Base-by-base conservation (phyloP, 2,329 filamentous ascomycete genomes). In the Polytolypa hystricis region DNA sequence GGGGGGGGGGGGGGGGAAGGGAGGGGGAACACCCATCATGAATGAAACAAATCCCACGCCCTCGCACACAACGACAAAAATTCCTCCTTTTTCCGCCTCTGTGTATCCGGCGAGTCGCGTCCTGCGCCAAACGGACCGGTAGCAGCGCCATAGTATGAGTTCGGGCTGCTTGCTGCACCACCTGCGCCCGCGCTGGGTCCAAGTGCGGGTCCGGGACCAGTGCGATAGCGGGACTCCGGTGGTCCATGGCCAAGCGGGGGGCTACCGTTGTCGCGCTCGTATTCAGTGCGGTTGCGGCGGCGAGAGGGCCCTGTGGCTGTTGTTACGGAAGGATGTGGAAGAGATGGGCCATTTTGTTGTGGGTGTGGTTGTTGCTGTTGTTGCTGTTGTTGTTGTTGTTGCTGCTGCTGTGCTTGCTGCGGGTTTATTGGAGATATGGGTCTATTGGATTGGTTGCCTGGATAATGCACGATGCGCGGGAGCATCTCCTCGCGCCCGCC, bases 31-130 rank as follows among this genome's bases (percentile, higher is more conserved):
- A 12, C 19, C 12, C 19, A 26, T 74, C 65, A 95, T 43, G 86
- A 94, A 66, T 96, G 91, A 62, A 96, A 94, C 18, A 98, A 63
- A 64, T 98, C 91, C 91, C 91, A 98, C 6, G 91, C 91, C 52
- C 84, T 72, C 48, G 84, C 78, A 57, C 89, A 95, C 33, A 96
- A 66, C 38, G 74, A 69, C 45, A 98, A 67, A 54, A 98, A 98
- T 57, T 94, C 85, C 29, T 94, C 86, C 56, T 86, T 86, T 75
- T 96, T 96, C 53, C 74, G 79, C 49, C 76, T 72, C 57, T 84
- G 80, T 4, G 79, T 84, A 49, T 91, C 86, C 5, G 84, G 85
- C 47, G 78, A 87, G 53, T 91, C 86, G 42, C 84, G 71, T 25
- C 83, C 84, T 38, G 83, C 81, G 23, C 43, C 41, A 28, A 47